Base-by-base conservation (phyloP, 257 asterid species). In the Eucommia ulmoides region DNA sequence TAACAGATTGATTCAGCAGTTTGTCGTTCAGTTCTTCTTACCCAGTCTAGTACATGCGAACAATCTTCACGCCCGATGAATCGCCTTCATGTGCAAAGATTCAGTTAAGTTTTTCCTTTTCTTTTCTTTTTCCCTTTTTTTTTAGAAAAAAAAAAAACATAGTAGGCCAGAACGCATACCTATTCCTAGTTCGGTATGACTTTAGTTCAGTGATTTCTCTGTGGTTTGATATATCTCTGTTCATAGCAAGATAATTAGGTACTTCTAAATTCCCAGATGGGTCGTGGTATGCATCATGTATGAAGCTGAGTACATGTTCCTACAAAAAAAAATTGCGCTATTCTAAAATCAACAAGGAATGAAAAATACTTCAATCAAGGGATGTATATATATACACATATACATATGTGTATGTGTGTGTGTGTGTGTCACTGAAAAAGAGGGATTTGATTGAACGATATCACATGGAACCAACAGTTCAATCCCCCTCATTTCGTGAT, bases 241-340 rank as follows among this genome's bases (percentile, higher is more conserved):
- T 73, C 93, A 91, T 83, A 59, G 53, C n/a, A 58, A 91, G 95
- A 23, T 72, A 70, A 24, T 59, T 70, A 11, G 98, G 98, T 55
- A 91, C 70, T 69, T 60, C 22, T 14, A 75, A 56, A n/a, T 60
- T 60, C 60, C 86, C 75, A 10, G 65, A 55, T 59, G 65, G 68
- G 58, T 70, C 70, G 42, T 70, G 73, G 61, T 74, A 83, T 26
- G 89, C 77, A 49, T 83, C 79, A 10, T 76, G 65, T 35, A 91
- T 81, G 79, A 81, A 91, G 59, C 61, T 52, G 9, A 83, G 58
- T 59, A 91, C 95, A 49, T 55, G 59, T 65, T 80, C 98, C 98
- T 89, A 79, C 52, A 29, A 29, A n/a, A n/a, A 54, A 61, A 38
- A 47, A 51, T 11, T 21, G 12, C 20, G 38, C 50, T 1, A 25